Evolutionary conservation across 345 rosid species (phyloP), one percentile per base, ranked within the genome.

Genomic region (Salix udensis): DNA sequence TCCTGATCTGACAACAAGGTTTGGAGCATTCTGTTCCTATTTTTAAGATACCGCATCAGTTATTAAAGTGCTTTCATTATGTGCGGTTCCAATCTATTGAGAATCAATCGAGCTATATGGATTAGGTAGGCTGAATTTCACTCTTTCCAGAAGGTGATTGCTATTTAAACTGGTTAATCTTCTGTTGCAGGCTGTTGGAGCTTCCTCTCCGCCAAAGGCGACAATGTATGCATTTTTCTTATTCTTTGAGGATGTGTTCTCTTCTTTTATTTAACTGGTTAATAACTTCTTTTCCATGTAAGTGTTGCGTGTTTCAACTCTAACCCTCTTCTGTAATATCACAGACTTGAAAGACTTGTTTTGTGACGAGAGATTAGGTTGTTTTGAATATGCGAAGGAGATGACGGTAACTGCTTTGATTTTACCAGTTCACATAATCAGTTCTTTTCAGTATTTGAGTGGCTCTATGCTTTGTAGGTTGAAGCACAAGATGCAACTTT

Each of bases 341-440:
- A 71, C 81, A 94, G 97, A 82, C 73, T 83, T 92, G 70, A 89
- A 81, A 81, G 91, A 92, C 68, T 81, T 89, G 82, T 92, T 92
- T 75, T 68, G 74, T 36, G 85, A 88, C 65, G 89, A 85, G 84
- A 88, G 86, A 88, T 71, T 78, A 73, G 94, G 98, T 61, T 86
- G 87, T 83, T 82, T 92, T 74, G 93, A 84, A 50, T 89, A 79
- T 79, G 90, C 93, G 21, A 90, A 86, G 84, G 91, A 91, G 83
- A 89, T 91, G 65, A 85, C 82, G 34, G 98, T 94, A 85, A 86
- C 87, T 80, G 40, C 52, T 78, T 67, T 21, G 4, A 37, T 65
- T 73, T 58, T 72, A 26, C 71, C 44, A 21, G 50, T 76, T 65
- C 16, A 40, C 19, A 26, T 50, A 28, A 50, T 26, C 50, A 19